A percentile compares a stretch with the other conserved stretches of the same genome.
Conservation (phyloP, 2,329 filamentous ascomycete genomes). For the Scedosporium dehoogii region DNA sequence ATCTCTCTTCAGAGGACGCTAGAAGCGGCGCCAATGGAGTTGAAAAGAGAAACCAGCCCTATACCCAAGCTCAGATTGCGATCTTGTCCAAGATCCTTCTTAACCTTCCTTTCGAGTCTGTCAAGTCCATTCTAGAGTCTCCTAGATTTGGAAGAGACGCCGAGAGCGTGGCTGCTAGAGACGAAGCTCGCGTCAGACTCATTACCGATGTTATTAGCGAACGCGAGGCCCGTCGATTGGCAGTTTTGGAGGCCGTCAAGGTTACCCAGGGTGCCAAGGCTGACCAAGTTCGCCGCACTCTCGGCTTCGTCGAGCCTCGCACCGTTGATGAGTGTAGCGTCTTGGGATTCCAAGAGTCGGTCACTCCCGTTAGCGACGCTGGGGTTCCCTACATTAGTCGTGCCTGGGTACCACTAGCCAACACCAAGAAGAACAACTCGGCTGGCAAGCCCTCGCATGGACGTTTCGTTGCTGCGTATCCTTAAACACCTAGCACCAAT, state of each 20-base stretch:
- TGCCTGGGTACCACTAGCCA: constrained; percentile 30
- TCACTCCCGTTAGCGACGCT: constrained; percentile 24
- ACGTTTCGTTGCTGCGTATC: constrained; percentile 9
- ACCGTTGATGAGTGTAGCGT: constrained; percentile 33
- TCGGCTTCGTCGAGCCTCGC: constrained; percentile 27
- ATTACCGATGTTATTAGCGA: constrained; percentile 42
- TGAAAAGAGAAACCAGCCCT: not conserved
- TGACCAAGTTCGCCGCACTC: constrained; percentile 22
- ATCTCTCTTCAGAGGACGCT: constrained; percentile 34
- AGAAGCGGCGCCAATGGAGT: constrained; percentile 7
- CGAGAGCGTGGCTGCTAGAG: constrained; percentile 26
- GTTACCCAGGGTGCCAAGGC: constrained; percentile 20
- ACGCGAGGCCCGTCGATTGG: constrained; percentile 45
- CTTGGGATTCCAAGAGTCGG: constrained; percentile 39
- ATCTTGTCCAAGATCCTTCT: constrained; percentile 57
- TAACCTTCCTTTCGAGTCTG: constrained; percentile 57
- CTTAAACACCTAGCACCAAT: constrained; percentile 6
- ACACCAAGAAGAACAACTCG: not conserved
- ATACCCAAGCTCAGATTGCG: constrained; percentile 23
- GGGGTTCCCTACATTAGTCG: constrained; percentile 33
- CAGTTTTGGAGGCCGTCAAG: constrained; percentile 32
- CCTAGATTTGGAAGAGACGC: not conserved
- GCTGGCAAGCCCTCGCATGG: not conserved
- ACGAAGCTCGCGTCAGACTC: constrained; percentile 35
- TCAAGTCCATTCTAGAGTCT: constrained; percentile 58